Percentiles rank a stretch among this genome's conserved stretches.
Evolutionary conservation across 2,329 filamentous ascomycete species (phyloP).

Genomic region (Byssoonygena ceratinophila): DNA sequence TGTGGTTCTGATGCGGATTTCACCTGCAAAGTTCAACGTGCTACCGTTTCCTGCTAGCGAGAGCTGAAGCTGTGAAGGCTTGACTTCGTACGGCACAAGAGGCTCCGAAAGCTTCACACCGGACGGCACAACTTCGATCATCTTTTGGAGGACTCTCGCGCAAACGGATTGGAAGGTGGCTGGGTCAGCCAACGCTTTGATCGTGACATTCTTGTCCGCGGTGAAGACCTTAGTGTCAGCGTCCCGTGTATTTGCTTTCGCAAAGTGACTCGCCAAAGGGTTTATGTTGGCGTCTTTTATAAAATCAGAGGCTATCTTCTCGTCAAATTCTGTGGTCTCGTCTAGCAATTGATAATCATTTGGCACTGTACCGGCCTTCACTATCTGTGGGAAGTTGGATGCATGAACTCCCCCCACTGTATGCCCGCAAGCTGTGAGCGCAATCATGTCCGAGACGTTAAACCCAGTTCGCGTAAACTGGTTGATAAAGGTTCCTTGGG

Average conservation of each 20-base stretch:
- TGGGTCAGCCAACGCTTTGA: conserved; percentile 7
- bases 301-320: conserved; percentile 14
- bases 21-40: conserved; percentile 11
- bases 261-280: conserved; percentile 7
- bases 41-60: conserved; percentile 12
- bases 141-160: conserved; percentile 13
- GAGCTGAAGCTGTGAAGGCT: conserved; percentile 10
- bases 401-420: conserved; percentile 14
- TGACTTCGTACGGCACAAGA: conserved; percentile 14
- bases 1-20: conserved; percentile 14
- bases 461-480: conserved; percentile 14
- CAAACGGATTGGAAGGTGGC: conserved; percentile 9
- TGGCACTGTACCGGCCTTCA: conserved; percentile 3
- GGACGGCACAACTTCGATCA: conserved; percentile 15
- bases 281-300: conserved; percentile 5
- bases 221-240: conserved; percentile 14
- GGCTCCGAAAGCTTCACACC: conserved; percentile 11
- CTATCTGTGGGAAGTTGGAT: conserved; percentile 12
- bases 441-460: conserved; percentile 14
- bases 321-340: conserved; percentile 10
- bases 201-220: conserved; percentile 13
- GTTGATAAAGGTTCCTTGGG: conserved; percentile 14
- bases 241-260: conserved; percentile 12
- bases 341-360: conserved; percentile 14
- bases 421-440: conserved; percentile 13